These are phyloP conservation scores for Ziziphus jujuba DNA, from an alignment of 306 rosid species.

Conservation along the genomic window DNA sequence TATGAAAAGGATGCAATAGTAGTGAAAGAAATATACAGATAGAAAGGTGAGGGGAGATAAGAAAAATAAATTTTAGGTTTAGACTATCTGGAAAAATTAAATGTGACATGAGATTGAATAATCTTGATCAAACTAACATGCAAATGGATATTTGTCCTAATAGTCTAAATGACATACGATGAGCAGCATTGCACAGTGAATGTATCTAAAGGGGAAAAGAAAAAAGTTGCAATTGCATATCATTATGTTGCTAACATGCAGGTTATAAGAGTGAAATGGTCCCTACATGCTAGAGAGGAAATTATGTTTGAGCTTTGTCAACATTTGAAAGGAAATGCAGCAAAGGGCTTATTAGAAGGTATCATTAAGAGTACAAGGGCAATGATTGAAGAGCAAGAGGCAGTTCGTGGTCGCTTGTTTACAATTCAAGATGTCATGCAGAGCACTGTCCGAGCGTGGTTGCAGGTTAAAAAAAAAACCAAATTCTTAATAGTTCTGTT, in stretches of 20 bases:
- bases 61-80: no score
- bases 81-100: no score
- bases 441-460: conserved; percentile 66
- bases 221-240: background rate
- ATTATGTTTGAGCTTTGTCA: conserved; percentile 72
- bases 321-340: conserved; percentile 52
- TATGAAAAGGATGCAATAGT: no score
- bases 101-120: no score
- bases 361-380: conserved; percentile 52
- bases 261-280: conserved; percentile 88
- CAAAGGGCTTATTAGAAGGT: conserved; percentile 48
- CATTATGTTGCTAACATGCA: conserved; percentile 6
- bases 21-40: no score
- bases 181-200: no score
- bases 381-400: conserved; percentile 78
- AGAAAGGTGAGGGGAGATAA: no score
- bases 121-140: no score
- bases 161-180: no score
- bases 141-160: no score
- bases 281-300: conserved; percentile 72
- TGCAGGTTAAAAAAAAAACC: conserved; percentile 47
- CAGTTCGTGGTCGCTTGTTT: conserved; percentile 63
- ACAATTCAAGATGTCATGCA: conserved; percentile 84
- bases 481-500: background rate
- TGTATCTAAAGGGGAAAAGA: no score